Percentiles rank a stretch among this genome's conserved stretches.
Evolutionary conservation across 345 rosid genomes (phyloP).

Genomic region (Pugionium cornutum): DNA sequence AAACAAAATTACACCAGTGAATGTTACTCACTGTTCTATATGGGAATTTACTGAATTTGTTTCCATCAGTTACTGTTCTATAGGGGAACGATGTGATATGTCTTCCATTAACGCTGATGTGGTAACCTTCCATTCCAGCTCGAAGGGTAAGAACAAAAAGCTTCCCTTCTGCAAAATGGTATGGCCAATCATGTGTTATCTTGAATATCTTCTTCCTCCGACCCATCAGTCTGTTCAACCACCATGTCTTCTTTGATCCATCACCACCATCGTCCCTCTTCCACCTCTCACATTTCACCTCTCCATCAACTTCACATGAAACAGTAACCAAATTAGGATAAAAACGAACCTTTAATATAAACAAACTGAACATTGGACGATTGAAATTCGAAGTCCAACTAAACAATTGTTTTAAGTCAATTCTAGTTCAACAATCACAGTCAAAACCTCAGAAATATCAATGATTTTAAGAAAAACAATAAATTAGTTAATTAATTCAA

Average conservation of each 20-base stretch:
- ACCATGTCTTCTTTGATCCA: conserved; percentile 79
- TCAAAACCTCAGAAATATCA: neutral
- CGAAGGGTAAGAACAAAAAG: conserved; percentile 83
- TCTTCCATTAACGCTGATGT: conserved; percentile 81
- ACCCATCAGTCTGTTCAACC: conserved; percentile 81
- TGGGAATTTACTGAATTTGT: neutral
- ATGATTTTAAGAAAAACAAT: too few relatives aligned
- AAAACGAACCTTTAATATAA: conserved; percentile 5
- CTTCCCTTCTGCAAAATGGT: conserved; percentile 75
- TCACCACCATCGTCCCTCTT: conserved; percentile 46
- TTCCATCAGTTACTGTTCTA: conserved; percentile 51
- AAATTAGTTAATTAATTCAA: neutral
- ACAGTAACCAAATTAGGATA: neutral
- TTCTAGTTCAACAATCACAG: conserved; percentile 21
- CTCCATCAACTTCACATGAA: conserved; percentile 68
- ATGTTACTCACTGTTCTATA: neutral
- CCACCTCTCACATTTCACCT: conserved; percentile 93
- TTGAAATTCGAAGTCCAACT: conserved; percentile 4
- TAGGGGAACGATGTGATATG: conserved; percentile 92
- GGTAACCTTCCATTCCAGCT: conserved; percentile 96
- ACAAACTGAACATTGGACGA: neutral
- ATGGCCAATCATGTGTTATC: conserved; percentile 79
- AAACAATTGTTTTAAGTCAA: conserved; percentile 27
- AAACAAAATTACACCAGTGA: neutral
- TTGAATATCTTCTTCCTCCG: conserved; percentile 71